Conservation (phyloP, 805 yeast species). For the Soucietia sequanensis region DNA sequence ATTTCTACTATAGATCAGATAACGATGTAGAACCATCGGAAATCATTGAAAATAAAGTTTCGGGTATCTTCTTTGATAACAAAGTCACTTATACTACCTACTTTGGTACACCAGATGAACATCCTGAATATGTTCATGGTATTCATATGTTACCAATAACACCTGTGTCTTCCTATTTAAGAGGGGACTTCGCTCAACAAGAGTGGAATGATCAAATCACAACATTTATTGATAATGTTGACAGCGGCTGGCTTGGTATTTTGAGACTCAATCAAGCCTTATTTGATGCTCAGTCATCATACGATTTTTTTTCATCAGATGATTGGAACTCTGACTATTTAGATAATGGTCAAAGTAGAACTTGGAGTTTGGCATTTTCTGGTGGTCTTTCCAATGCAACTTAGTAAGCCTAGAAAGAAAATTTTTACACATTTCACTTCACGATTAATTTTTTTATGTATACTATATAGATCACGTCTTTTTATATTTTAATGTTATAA, state of each 20-base stretch:
- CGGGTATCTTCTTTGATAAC: slow-evolving; percentile 73
- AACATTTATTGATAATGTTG: slow-evolving; percentile 44
- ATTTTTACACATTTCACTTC: background rate
- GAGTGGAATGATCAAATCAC: slow-evolving; percentile 59
- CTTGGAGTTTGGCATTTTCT: slow-evolving; percentile 61
- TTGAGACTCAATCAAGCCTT: slow-evolving; percentile 74
- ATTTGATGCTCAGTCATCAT: slow-evolving; percentile 62
- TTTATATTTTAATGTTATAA: background rate
- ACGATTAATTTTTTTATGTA: background rate
- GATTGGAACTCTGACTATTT: slow-evolving; percentile 34
- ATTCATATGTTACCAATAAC: slow-evolving; percentile 77
- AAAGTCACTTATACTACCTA: slow-evolving; percentile 72
- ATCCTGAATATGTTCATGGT: slow-evolving; percentile 66
- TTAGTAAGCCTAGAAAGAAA: slow-evolving; percentile 6
- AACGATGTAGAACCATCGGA: slow-evolving; percentile 54
- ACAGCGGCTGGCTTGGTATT: slow-evolving; percentile 73
- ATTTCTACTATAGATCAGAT: slow-evolving; percentile 51
- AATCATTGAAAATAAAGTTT: slow-evolving; percentile 59
- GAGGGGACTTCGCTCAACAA: slow-evolving; percentile 53
- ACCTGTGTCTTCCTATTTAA: slow-evolving; percentile 61
- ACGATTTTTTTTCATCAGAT: slow-evolving; percentile 50
- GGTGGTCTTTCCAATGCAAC: slow-evolving; percentile 43
- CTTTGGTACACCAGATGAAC: slow-evolving; percentile 49
- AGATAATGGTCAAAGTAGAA: slow-evolving; percentile 62
- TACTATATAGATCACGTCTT: slow-evolving; percentile 1